Percentiles rank a stretch among this genome's conserved stretches.
These are phyloP conservation scores for Hypoxylon lenormandii DNA, from an alignment of 495 filamentous ascomycete genomes.

Conservation along the genomic window DNA sequence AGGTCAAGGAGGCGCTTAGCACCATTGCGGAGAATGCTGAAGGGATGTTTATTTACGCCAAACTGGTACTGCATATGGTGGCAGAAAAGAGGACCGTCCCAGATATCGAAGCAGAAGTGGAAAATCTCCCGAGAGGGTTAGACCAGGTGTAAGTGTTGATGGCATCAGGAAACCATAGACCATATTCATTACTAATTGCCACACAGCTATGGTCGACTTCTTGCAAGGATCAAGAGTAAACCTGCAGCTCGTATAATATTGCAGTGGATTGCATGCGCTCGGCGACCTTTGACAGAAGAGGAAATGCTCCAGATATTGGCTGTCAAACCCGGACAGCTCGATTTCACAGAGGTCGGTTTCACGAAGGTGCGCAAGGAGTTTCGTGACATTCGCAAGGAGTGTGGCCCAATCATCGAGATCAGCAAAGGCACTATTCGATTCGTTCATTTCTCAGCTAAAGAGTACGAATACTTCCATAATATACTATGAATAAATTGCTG, in stretches of 20 bases:
- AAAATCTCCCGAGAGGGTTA: slow-evolving; percentile 30
- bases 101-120: slow-evolving; percentile 23
- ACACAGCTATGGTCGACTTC: slow-evolving; percentile 29
- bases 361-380: slow-evolving; percentile 34
- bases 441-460: slow-evolving; percentile 37
- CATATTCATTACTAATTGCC: neutral
- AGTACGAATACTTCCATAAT: slow-evolving; percentile 8
- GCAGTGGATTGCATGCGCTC: slow-evolving; percentile 36
- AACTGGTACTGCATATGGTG: slow-evolving; percentile 22
- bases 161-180: neutral
- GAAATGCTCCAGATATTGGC: slow-evolving; percentile 36
- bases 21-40: slow-evolving; percentile 17
- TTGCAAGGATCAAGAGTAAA: slow-evolving; percentile 17
- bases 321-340: slow-evolving; percentile 17
- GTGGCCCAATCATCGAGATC: slow-evolving; percentile 34
- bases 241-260: slow-evolving; percentile 15
- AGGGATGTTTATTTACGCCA: slow-evolving; percentile 39
- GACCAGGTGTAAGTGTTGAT: slow-evolving; percentile 23
- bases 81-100: slow-evolving; percentile 17
- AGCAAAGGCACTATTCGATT: slow-evolving; percentile 14
- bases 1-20: slow-evolving; percentile 2
- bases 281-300: slow-evolving; percentile 27
- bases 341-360: neutral
- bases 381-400: slow-evolving; percentile 19
- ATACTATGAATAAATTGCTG: neutral